Percentiles rank a stretch among this genome's conserved stretches.
Conservation (phyloP, 257 asterid species). For the Handroanthus guayacan region DNA sequence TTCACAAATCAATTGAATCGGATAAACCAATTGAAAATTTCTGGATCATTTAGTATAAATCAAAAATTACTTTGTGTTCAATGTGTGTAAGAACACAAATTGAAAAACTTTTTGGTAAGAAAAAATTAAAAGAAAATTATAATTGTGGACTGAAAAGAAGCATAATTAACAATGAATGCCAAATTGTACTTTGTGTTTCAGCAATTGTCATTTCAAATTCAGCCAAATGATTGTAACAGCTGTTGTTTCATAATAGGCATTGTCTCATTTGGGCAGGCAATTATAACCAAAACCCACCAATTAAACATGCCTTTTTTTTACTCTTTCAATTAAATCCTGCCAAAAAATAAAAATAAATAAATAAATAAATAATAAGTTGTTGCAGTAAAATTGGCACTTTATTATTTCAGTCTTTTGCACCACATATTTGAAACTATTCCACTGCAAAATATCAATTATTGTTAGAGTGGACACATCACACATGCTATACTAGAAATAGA, state of each 20-base stretch:
- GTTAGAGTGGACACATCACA: constrained; percentile 25
- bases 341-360: constrained; percentile 1
- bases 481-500: not conserved
- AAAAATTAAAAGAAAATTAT: not conserved
- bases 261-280: constrained; percentile 55
- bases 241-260: constrained; percentile 44
- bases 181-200: constrained; percentile 41
- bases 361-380: not conserved
- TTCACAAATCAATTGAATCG: too few species aligned
- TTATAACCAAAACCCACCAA: constrained; percentile 46
- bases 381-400: constrained; percentile 13
- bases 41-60: too few species aligned
- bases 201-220: constrained; percentile 40
- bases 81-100: not conserved
- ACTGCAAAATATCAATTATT: constrained; percentile 42
- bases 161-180: constrained; percentile 30
- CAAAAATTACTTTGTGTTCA: too few species aligned
- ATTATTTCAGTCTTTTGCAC: constrained; percentile 39
- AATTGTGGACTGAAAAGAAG: constrained; percentile 22
- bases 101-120: not conserved
- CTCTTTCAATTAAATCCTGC: constrained; percentile 28
- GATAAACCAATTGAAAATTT: too few species aligned
- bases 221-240: constrained; percentile 47
- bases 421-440: constrained; percentile 33
- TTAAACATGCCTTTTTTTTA: constrained; percentile 38